Base-by-base conservation (phyloP, 345 rosid genomes). In the Eucalyptus polyanthemos region DNA sequence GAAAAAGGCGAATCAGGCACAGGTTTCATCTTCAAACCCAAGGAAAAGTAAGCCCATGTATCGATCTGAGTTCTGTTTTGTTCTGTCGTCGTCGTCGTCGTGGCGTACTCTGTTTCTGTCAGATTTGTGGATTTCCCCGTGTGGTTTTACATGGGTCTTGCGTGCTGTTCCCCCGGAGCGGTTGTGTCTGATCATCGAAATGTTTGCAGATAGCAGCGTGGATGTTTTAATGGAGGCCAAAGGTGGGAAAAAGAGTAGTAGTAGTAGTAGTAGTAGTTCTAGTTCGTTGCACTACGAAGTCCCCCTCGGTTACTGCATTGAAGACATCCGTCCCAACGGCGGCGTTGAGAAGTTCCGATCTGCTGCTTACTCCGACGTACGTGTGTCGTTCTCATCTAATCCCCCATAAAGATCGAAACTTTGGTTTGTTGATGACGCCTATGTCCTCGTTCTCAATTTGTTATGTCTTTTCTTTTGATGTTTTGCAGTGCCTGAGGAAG, bases 291-390 rank as follows among this genome's bases (percentile, higher is more conserved):
- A 89, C 51, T 95, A 95, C 96, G 98, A 96, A 94, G 95, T 89
- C 86, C 97, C 98, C 42, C 95, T 95, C 88, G 97, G 97, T 51
- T 96, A 96, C 95, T 94, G 94, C 95, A 95, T 95, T 92, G 98
- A 96, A 95, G 97, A 96, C 93, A 93, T 96, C 93, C 97, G 97
- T 90, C 98, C 98, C 22, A 90, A 87, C 95, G 98, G 97, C 90
- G 98, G 98, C 91, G 93, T 94, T 90, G 93, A 96, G 90, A 96
- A 95, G 93, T 95, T 96, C 96, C 93, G 94, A 91, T 95, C 96
- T 69, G 96, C 97, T 94, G 97, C 95, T 49, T 96, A 96, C 96
- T 95, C 97, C 24, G 94, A 95, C 96, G 97, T 95, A 95, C 95
- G 97, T 95, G 92, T 53, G 83, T 12, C 50, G 50, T 44, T 80